phyloP scores from a whole-genome alignment of 129 eudicot genomes.

The carrot (Daucus carota) region DNA sequence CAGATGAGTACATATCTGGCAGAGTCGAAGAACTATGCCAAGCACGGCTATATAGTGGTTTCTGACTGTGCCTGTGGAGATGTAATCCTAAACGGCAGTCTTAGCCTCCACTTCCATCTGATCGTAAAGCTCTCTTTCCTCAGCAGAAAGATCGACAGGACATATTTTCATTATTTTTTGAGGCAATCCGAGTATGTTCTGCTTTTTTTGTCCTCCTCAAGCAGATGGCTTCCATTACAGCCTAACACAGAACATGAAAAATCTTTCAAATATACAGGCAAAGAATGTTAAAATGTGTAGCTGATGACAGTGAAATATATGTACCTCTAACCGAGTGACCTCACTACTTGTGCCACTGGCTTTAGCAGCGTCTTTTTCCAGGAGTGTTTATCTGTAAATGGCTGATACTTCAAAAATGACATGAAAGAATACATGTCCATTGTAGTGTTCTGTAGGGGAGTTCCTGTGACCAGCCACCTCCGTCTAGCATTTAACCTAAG shows the following conservation, averaged over 20 bases:
- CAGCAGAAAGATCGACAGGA: conserved; percentile 54
- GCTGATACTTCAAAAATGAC: conserved; percentile 71
- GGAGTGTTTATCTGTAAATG: conserved; percentile 54
- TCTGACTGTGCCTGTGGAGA: conserved; percentile 39
- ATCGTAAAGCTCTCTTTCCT: conserved; percentile 71
- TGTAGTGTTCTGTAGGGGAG: conserved; percentile 82
- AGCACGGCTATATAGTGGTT: conserved; percentile 54
- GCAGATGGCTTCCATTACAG: conserved; percentile 62
- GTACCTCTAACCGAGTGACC: conserved; percentile 77
- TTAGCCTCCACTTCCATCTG: conserved; percentile 79
- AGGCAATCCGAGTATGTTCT: conserved; percentile 44
- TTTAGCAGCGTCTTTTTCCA: conserved; percentile 76
- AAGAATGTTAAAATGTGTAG: background rate
- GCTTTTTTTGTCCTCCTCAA: conserved; percentile 81
- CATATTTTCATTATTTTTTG: conserved; percentile 45
- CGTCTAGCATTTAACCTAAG: conserved; percentile 41
- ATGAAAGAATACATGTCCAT: conserved; percentile 68
- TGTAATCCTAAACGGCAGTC: conserved; percentile 35
- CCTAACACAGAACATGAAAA: no score
- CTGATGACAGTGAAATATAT: background rate
- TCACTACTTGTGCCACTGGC: conserved; percentile 65
- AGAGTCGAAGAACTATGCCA: conserved; percentile 71
- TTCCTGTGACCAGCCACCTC: conserved; percentile 91
- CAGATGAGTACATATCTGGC: conserved; percentile 67
- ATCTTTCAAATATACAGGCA: no score